Base-by-base conservation (phyloP, 495 filamentous ascomycete species). In the Jackrogersella multiformis region DNA sequence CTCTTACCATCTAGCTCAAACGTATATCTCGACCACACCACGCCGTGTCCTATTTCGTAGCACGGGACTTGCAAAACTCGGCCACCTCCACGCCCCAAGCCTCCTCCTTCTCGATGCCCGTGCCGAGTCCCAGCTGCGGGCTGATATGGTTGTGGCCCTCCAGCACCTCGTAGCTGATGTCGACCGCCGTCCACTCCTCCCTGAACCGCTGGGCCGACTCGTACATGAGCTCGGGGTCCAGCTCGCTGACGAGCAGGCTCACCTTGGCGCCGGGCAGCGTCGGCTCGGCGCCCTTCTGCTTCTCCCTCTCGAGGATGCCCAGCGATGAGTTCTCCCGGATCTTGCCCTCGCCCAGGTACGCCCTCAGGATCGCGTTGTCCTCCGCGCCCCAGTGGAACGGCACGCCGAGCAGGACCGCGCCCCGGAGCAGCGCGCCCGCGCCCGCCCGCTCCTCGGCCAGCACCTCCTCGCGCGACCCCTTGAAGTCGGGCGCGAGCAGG, bases 111-210 rank as follows among this genome's bases (percentile, higher is more conserved):
- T 70, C 74, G 49, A 79, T 74, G 0, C 78, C 77, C 23, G 75
- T 79, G 36, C 74, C 57, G 2, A 81, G 52, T 1, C 64, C 69
- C 13, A 72, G 48, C 18, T 75, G 76, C 4, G 80, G 80, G 57
- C 76, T 79, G 16, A 82, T 77, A 61, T 82, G 80, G 56, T 82
- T 82, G 58, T 82, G 79, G 0, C 79, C 78, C 15, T 74, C 63
- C 8, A 81, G 66, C 36, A 68, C 56, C 28, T 72, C 60, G 15
- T 65, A 72, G 21, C 69, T 70, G 21, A 77, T 60, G 36, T 75
- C 76, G 1, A 52, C 68, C 15, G 46, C 58, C 38, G 42, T 48
- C 72, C 77, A 78, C 60, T 56, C 71, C 51, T 73, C 56, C 56
- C 69, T 72, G 42, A 79, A 80, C 23, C 74, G 48, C 30, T 69